Evolutionary conservation across 805 yeast genomes (phyloP).

Genomic region (Pichia insulana): DNA sequence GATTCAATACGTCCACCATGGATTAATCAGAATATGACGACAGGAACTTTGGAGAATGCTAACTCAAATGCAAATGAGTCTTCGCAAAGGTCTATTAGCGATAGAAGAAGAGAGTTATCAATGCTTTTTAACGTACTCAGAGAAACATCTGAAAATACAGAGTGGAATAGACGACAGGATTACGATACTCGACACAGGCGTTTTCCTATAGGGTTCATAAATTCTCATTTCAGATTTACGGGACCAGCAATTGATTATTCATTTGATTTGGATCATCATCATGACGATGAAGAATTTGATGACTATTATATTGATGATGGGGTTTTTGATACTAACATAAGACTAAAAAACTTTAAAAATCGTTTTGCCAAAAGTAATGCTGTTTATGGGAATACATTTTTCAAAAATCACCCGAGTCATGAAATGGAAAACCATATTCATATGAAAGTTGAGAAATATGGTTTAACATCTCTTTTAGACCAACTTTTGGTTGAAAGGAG

Average conservation of each 20-base stretch:
- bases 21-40: no score
- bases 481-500: constrained; percentile 17
- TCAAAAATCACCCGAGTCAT: constrained; percentile 22
- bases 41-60: no score
- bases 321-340: not conserved
- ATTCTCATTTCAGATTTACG: no score
- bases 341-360: not conserved
- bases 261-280: no score
- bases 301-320: not conserved
- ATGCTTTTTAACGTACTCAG: not conserved
- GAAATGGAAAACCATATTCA: constrained; percentile 13
- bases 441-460: constrained; percentile 16
- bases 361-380: not conserved
- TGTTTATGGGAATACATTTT: constrained; percentile 17
- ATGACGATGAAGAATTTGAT: no score
- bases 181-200: no score
- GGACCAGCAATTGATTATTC: no score
- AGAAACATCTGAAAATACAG: no score
- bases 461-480: constrained; percentile 22
- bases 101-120: not conserved
- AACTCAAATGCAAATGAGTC: no score
- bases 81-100: not conserved
- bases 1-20: no score
- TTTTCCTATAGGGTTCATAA: no score
- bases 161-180: no score